Evolutionary conservation across 192 early-diverging fungal genomes (phyloP).

Genomic region (Geranomyces variabilis): DNA sequence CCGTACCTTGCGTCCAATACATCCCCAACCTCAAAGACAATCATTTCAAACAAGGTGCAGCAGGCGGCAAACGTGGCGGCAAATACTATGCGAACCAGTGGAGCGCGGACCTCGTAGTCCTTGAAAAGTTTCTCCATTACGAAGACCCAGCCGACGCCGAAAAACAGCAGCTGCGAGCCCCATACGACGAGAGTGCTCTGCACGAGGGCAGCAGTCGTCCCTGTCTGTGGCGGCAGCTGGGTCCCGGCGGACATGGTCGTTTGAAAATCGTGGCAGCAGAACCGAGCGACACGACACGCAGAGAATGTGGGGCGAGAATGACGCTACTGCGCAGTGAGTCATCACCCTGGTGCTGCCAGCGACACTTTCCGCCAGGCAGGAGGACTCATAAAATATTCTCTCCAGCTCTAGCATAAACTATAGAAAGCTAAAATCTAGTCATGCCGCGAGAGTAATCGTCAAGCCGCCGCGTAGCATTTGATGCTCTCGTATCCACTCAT

Average conservation of each 20-base stretch:
- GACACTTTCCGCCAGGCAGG: too few relatives aligned
- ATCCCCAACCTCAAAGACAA: constrained; percentile 80
- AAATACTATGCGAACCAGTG: constrained; percentile 73
- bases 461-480: constrained; percentile 31
- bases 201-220: constrained; percentile 19
- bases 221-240: background rate
- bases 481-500: constrained; percentile 53
- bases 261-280: too few relatives aligned
- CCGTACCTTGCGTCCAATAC: constrained; percentile 42
- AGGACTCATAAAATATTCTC: too few relatives aligned
- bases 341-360: too few relatives aligned
- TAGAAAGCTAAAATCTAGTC: too few relatives aligned
- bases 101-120: constrained; percentile 67
- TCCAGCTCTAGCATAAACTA: too few relatives aligned
- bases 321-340: background rate
- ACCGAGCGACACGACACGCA: too few relatives aligned
- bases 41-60: constrained; percentile 78
- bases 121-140: constrained; percentile 69
- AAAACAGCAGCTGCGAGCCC: constrained; percentile 68
- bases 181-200: constrained; percentile 50
- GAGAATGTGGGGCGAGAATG: too few relatives aligned
- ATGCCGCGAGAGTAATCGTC: too few relatives aligned
- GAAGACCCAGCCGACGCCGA: constrained; percentile 68
- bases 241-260: too few relatives aligned
- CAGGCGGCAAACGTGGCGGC: constrained; percentile 77